Percentiles rank a stretch among this genome's conserved stretches.
phyloP scores from a whole-genome alignment of 495 filamentous ascomycete species.

The Aspergillus ostianus region DNA sequence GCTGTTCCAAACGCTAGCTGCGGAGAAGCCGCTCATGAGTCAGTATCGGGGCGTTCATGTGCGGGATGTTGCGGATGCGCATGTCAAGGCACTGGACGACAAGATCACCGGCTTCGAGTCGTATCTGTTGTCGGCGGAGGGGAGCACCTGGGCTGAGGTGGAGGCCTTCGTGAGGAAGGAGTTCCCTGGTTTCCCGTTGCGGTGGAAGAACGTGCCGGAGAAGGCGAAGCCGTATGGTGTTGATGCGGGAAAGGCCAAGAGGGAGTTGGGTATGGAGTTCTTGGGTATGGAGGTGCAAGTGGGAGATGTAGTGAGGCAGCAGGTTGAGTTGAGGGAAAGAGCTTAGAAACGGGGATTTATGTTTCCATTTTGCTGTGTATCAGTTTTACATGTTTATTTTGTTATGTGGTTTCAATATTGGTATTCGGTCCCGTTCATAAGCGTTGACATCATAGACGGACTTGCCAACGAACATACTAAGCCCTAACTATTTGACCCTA shows the following conservation, averaged over 20 bases:
- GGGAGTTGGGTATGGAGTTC: slow-evolving; percentile 30
- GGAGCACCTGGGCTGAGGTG: slow-evolving; percentile 27
- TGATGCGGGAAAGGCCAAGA: slow-evolving; percentile 51
- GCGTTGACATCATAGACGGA: neutral
- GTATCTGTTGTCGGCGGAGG: slow-evolving; percentile 21
- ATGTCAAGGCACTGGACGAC: slow-evolving; percentile 16
- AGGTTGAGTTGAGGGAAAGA: slow-evolving; percentile 14
- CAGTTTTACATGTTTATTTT: too few relatives aligned
- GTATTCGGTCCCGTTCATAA: neutral
- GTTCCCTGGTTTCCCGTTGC: slow-evolving; percentile 25
- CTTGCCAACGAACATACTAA: too few relatives aligned
- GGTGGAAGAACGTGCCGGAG: slow-evolving; percentile 15
- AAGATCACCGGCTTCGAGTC: slow-evolving; percentile 10
- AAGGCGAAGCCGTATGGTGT: slow-evolving; percentile 41
- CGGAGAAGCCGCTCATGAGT: slow-evolving; percentile 4
- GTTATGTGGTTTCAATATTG: neutral
- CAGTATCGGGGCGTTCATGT: slow-evolving; percentile 19
- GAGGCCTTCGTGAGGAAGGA: slow-evolving; percentile 22
- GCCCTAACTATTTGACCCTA: too few relatives aligned
- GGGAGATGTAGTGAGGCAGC: slow-evolving; percentile 33
- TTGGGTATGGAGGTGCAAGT: slow-evolving; percentile 24
- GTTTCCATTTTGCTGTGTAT: too few relatives aligned
- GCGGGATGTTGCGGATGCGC: slow-evolving; percentile 20
- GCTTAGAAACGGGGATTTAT: too few relatives aligned
- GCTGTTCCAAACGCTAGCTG: slow-evolving; percentile 10